Conservation (phyloP, 2,329 filamentous ascomycete genomes). For the Arthroderma uncinatum region DNA sequence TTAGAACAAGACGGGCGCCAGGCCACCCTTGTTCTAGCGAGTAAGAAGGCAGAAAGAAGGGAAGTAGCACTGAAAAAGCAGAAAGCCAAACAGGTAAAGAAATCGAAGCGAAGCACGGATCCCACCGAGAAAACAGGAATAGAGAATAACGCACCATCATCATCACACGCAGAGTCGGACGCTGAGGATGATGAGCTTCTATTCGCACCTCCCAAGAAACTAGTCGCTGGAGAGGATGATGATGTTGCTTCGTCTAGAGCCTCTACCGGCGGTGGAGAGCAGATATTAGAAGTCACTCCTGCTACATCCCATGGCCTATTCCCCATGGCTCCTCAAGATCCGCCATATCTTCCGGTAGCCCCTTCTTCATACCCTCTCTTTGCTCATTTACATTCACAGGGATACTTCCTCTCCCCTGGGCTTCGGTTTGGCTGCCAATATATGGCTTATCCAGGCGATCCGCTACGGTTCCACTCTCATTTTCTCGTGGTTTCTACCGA, state of each 20-base stretch:
- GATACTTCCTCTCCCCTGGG: constrained; percentile 83
- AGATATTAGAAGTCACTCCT: constrained; percentile 33
- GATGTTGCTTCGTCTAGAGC: constrained; percentile 8
- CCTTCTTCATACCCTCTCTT: constrained; percentile 60
- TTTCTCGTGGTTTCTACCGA: constrained; percentile 72
- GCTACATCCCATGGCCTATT: constrained; percentile 41
- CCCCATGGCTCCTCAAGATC: constrained; percentile 21
- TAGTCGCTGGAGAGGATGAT: constrained; percentile 3
- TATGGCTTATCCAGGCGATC: constrained; percentile 89
- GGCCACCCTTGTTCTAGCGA: constrained; percentile 36
- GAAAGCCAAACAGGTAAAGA: constrained; percentile 24
- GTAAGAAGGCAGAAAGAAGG: constrained; percentile 41
- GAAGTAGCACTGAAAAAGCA: constrained; percentile 42
- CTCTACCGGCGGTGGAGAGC: neutral
- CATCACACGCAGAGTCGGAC: constrained; percentile 12
- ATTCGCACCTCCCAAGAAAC: neutral
- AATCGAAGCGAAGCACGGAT: constrained; percentile 9
- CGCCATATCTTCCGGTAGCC: constrained; percentile 26
- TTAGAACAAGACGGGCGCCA: constrained; percentile 46
- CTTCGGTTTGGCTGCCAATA: constrained; percentile 91
- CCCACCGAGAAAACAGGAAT: neutral
- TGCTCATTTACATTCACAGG: constrained; percentile 62
- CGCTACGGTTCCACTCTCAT: constrained; percentile 88
- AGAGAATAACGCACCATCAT: constrained; percentile 9
- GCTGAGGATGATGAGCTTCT: neutral